phyloP scores from a whole-genome alignment of 768 basidiomycete species.

The Vishniacozyma victoriae region DNA sequence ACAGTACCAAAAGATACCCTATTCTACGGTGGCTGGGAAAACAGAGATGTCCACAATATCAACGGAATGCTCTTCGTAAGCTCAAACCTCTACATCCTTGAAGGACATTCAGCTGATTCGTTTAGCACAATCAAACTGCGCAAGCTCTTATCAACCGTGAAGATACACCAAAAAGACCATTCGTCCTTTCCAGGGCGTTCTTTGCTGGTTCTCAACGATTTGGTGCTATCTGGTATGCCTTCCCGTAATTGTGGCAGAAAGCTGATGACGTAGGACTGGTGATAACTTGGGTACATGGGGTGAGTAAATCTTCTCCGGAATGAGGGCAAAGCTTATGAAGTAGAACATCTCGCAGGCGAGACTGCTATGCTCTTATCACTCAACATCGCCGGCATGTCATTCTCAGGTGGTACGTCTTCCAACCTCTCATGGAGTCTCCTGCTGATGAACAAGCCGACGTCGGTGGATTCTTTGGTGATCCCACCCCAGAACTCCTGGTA shows the following conservation, averaged over 20 bases:
- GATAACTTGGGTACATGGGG: conserved; percentile 93
- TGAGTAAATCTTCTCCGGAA: conserved; percentile 7
- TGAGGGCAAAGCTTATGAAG: conserved; percentile 6
- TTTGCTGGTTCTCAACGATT: conserved; percentile 91
- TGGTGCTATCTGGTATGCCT: conserved; percentile 77
- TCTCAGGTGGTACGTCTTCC: conserved; percentile 69
- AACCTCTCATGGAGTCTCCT: neutral
- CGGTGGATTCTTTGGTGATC: conserved; percentile 98
- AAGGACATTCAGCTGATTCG: neutral
- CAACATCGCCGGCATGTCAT: conserved; percentile 83
- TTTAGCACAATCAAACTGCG: conserved; percentile 73
- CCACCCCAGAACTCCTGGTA: conserved; percentile 85
- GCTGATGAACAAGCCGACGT: conserved; percentile 69
- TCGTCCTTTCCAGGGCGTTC: conserved; percentile 92
- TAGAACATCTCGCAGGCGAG: conserved; percentile 85
- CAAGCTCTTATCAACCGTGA: conserved; percentile 73
- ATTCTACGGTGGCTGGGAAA: conserved; percentile 94
- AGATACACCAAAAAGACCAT: conserved; percentile 72
- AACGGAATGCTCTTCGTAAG: conserved; percentile 79
- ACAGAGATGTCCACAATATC: conserved; percentile 93
- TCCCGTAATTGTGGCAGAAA: neutral
- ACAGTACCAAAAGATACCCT: conserved; percentile 68
- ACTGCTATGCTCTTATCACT: conserved; percentile 88
- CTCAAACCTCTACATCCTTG: neutral
- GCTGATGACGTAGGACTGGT: conserved; percentile 56